phyloP scores from a whole-genome alignment of 1,284 basidiomycete species.

The Sparassis latifolia region DNA sequence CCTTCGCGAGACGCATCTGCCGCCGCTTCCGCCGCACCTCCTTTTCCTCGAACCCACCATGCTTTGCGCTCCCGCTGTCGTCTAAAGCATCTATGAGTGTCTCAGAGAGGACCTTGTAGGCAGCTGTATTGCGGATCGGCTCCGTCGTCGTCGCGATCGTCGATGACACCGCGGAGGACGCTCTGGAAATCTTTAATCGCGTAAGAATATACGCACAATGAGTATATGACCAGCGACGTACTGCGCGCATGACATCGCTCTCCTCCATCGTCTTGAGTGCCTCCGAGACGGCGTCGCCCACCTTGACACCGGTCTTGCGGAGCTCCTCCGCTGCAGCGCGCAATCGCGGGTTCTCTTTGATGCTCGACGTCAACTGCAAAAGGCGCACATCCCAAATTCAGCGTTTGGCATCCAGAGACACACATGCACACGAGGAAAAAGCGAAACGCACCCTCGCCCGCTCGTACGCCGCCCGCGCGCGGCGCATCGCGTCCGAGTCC shows the following conservation, averaged over 20 bases:
- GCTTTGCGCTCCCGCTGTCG: constrained; percentile 86
- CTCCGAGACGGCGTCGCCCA: constrained; percentile 89
- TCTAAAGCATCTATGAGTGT: constrained; percentile 91
- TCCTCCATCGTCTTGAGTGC: constrained; percentile 92
- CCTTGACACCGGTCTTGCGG: constrained; percentile 83
- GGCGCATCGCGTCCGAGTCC: constrained; percentile 96
- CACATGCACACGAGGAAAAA: constrained; percentile 3
- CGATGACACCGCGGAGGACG: constrained; percentile 72
- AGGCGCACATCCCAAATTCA: not conserved
- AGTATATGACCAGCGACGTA: constrained; percentile 28
- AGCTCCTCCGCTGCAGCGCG: constrained; percentile 90
- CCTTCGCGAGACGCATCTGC: constrained; percentile 74
- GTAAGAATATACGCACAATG: not conserved
- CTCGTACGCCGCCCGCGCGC: constrained; percentile 87
- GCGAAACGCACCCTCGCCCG: constrained; percentile 71
- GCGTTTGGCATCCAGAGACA: constrained; percentile 1
- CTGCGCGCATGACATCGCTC: constrained; percentile 84
- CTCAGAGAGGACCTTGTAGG: constrained; percentile 89
- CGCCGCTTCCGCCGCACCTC: constrained; percentile 76
- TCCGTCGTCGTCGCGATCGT: constrained; percentile 83
- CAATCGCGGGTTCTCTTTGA: constrained; percentile 93
- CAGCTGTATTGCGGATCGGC: constrained; percentile 91
- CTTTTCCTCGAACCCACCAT: constrained; percentile 92
- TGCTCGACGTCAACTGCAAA: constrained; percentile 79
- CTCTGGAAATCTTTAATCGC: constrained; percentile 59